A percentile compares a stretch with the other conserved stretches of the same genome.
These are phyloP conservation scores for Phytophthora sojae DNA, from an alignment of 352 stramenopile genomes.

Conservation along the genomic window DNA sequence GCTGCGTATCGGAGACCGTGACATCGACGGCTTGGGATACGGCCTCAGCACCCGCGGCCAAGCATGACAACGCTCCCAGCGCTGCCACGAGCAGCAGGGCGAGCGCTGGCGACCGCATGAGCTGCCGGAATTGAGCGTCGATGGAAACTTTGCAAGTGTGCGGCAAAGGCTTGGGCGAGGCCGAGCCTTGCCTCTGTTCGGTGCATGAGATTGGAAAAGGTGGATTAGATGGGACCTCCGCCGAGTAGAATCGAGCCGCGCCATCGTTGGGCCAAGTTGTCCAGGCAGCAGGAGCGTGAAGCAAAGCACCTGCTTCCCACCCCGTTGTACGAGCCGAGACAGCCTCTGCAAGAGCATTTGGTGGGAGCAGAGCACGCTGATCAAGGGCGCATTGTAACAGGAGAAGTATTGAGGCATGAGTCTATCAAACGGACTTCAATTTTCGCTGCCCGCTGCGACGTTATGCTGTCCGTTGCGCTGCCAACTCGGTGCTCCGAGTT, in stretches of 20 bases:
- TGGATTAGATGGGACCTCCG: conserved; percentile 27
- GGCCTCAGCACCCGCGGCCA: neutral
- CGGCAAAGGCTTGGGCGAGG: neutral
- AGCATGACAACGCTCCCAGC: conserved; percentile 2
- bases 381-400: neutral
- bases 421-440: conserved; percentile 12
- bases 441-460: neutral
- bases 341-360: conserved; percentile 18
- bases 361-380: neutral
- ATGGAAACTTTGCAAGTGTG: conserved; percentile 32
- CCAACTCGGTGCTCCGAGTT: neutral
- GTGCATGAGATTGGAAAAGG: conserved; percentile 8
- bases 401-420: neutral
- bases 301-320: conserved; percentile 1
- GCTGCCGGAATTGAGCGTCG: neutral
- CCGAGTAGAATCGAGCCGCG: conserved; percentile 32
- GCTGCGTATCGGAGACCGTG: conserved; percentile 4
- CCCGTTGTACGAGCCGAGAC: conserved; percentile 14
- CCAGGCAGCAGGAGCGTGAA: neutral
- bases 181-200: neutral
- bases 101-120: conserved; percentile 26
- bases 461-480: conserved; percentile 19
- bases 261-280: neutral
- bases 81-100: conserved; percentile 20
- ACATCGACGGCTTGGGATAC: neutral